Evolutionary conservation across 2,329 filamentous ascomycete genomes (phyloP), one percentile per base, ranked within the genome.

Genomic region (Fusarium lyarnte): DNA sequence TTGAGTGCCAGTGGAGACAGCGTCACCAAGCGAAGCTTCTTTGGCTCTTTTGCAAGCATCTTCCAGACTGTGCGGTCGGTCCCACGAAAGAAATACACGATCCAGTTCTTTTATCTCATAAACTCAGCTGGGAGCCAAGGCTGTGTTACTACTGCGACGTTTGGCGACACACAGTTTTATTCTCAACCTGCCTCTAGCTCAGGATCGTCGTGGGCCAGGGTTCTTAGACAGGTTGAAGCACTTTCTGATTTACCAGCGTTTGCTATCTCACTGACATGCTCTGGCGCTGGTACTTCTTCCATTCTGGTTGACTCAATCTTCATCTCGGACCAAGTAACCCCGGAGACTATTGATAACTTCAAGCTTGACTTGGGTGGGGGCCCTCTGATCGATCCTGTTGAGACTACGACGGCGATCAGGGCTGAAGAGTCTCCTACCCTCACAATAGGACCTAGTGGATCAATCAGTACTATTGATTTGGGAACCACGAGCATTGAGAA

Each of bases 221-320:
- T 70, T 1, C 49, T 70, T 25, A 21, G 33, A 13, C 12, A 47
- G 3, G 66, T 66, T 5, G 45, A 29, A 10, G 51, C 61, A 25
- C 10, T 38, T 1, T 42, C 45, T 7, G 10, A 23, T 2, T 35
- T 36, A 8, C 55, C 66, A 16, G 39, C 5, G 6, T 66, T 71
- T 29, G 42, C 39, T 14, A 58, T 70, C 33, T 63, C 51, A 11
- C 42, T 70, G 35, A 55, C n/a, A 12, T 71, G 68, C 21, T 21
- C 25, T 33, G 57, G 62, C 2, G 16, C 14, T 19, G 66, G 66
- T 3, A 11, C 14, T 5, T 39, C 49, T 2, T 47, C 31, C 3
- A 66, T 70, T 1, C 42, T 62, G 10, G 31, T 70, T 12, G 66
- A 70, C 45, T 70, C 68, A 5, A 38, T 70, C 23, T 70, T 70